Percentiles rank a stretch among this genome's conserved stretches.
Conservation (phyloP, 2,329 filamentous ascomycete species). For the Talaromyces sp. region DNA sequence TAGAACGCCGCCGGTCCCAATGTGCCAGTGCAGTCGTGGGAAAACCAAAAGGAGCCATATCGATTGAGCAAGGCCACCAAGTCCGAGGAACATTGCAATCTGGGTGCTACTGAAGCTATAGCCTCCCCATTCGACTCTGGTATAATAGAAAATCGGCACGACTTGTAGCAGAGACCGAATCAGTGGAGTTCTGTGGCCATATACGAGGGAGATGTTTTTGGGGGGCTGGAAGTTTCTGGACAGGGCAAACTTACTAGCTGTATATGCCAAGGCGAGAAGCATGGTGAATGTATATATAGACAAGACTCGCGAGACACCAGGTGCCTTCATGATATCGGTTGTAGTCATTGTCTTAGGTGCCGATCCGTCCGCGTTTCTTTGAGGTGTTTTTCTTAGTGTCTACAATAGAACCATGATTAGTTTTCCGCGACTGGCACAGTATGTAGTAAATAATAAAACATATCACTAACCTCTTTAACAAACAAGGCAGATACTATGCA, state of each 20-base stretch:
- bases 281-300: constrained; percentile 64
- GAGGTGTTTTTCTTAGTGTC: constrained; percentile 32
- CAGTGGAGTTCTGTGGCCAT: not conserved
- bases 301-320: constrained; percentile 64
- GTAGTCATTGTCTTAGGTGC: constrained; percentile 6
- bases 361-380: not conserved
- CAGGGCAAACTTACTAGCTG: constrained; percentile 46
- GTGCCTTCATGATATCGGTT: constrained; percentile 55
- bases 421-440: constrained; percentile 12
- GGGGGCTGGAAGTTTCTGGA: not conserved
- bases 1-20: constrained; percentile 66
- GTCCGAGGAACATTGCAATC: constrained; percentile 65
- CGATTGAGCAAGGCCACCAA: constrained; percentile 64
- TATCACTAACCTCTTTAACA: constrained; percentile 53
- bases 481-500: constrained; percentile 54
- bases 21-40: constrained; percentile 61
- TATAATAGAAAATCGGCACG: constrained; percentile 66
- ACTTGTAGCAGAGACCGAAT: constrained; percentile 34
- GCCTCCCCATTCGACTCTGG: constrained; percentile 60
- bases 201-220: not conserved
- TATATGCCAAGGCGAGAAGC: constrained; percentile 68
- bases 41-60: constrained; percentile 69
- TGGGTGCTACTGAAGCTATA: constrained; percentile 59
- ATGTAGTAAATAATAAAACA: constrained; percentile 21
- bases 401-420: constrained; percentile 18